A percentile compares a stretch with the other conserved stretches of the same genome.
Conservation (phyloP, 1,284 basidiomycete species). For the Chiua sp. region DNA sequence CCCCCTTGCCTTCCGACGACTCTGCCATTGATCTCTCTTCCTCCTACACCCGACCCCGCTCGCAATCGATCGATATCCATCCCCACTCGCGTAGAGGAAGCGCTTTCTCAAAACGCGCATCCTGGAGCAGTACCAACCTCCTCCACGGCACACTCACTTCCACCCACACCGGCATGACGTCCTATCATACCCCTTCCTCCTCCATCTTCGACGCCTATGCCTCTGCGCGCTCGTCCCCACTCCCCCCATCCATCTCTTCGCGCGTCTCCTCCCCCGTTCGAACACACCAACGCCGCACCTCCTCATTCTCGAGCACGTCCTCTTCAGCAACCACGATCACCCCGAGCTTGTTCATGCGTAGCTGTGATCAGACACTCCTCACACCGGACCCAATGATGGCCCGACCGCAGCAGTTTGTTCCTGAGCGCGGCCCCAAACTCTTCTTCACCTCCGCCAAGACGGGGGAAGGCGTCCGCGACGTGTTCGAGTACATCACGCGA, state of each 20-base stretch:
- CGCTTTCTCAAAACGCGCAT: constrained; percentile 44
- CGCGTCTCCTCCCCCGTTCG: constrained; percentile 25
- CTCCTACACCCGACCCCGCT: constrained; percentile 23
- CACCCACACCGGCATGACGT: constrained; percentile 58
- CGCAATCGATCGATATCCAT: constrained; percentile 28
- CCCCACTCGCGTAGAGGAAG: constrained; percentile 26
- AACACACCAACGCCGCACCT: constrained; percentile 42
- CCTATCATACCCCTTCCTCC: constrained; percentile 77
- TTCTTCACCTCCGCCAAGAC: constrained; percentile 80
- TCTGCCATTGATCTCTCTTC: constrained; percentile 17
- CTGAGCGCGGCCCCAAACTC: constrained; percentile 59
- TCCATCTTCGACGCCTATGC: constrained; percentile 50
- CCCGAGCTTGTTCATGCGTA: constrained; percentile 58
- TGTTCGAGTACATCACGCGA: constrained; percentile 71
- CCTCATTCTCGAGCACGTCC: constrained; percentile 50
- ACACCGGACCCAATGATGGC: constrained; percentile 13
- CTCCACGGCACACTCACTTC: constrained; percentile 46
- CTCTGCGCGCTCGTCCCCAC: constrained; percentile 65
- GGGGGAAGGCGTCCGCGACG: constrained; percentile 66
- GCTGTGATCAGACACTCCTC: constrained; percentile 29
- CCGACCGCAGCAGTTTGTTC: constrained; percentile 35
- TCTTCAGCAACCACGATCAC: constrained; percentile 66
- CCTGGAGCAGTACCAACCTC: constrained; percentile 43
- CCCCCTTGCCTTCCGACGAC: constrained; percentile 3
- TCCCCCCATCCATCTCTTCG: constrained; percentile 42